Base-by-base conservation (phyloP, 306 rosid genomes). In the Datisca glomerata region DNA sequence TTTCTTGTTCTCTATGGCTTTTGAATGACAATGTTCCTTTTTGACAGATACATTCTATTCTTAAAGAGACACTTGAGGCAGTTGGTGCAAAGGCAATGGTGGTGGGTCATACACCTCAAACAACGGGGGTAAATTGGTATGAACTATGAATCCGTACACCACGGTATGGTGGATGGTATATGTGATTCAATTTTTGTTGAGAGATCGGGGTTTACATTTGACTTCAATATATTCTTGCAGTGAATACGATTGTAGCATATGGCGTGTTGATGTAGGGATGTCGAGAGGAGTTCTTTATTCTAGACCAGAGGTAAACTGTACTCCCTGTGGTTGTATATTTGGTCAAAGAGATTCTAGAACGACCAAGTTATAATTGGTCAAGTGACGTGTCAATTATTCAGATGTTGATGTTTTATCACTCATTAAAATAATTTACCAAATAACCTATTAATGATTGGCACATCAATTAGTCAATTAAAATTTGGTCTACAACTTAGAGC, bases 191-290 rank as follows among this genome's bases (percentile, higher is more conserved):
- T n/a, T n/a, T n/a, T n/a, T n/a, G n/a, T 35, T 35, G 17, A 35
- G 41, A 13, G 5, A 35, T 35, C 1, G 36, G 2, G n/a, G 36
- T 31, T 31, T 5, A 31, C 11, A 14, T 40, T 22, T n/a, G 12
- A 45, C 15, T 45, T 49, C 21, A 7, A 14, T 48, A 59, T 39
- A 50, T 20, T 10, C 13, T 23, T 51, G 55, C 86, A 89, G 98
- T 67, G 68, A 84, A 73, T 89, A 80, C 69, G 56, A 89, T 55
- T 70, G 95, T 58, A 80, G 87, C 78, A 75, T 89, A 63, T 89
- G 98, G 98, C 72, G 98, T n/a, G 43, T 89, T 19, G 98, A 89
- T 29, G 93, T 89, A 29, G 98, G 98, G 56, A 89, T 89, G 98
- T 89, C 98, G n/a, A 58, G 91, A 13, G 95, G 98, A 49, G 95